Base-by-base conservation (phyloP, 2,329 filamentous ascomycete species). In the Geosmithia morbida region DNA sequence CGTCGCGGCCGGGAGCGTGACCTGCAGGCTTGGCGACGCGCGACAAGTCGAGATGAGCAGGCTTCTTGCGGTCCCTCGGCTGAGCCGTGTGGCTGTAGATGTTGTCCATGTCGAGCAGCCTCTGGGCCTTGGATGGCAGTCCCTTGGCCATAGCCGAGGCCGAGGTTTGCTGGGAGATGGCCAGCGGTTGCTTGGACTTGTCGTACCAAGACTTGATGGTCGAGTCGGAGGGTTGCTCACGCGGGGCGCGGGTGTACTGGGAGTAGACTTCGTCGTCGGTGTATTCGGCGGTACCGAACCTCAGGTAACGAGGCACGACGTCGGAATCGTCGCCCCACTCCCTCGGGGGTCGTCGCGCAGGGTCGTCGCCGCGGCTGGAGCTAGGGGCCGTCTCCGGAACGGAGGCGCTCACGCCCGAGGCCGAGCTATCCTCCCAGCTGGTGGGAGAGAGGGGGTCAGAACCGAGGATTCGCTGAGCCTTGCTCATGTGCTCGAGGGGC, bases 121-220 rank as follows among this genome's bases (percentile, higher is more conserved):
- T 60, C 46, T 64, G 66, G 1, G 68, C 63, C 53, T 76, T 76
- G 43, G 63, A 55, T 0, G 74, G 72, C 5, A 71, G 56, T 3
- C 72, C 74, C 53, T 74, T 77, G 19, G 74, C 72, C 68, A 79
- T 78, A 50, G 74, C 71, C 1, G 74, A 76, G 42, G 66, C 71
- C 0, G 74, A 77, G 0, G 75, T 77, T 56, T 79, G 75, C 54
- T 77, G 75, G 1, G 74, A 76, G 50, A 77, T 70, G n/a, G 71
- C 66, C 5, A 78, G 64, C 11, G 74, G 73, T 44, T 74, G 65
- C 54, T 74, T 75, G 5, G 70, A 58, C 55, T 73, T 72, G 59
- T 79, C 74, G 57, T 79, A 79, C 59, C 70, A 75, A 1, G 74
- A 75, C 30, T 64, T 64, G 49, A 77, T 68, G n/a, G 74, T 77